Evolutionary conservation across 2,329 filamentous ascomycete genomes (phyloP).

Genomic region (Gyromitra esculenta): DNA sequence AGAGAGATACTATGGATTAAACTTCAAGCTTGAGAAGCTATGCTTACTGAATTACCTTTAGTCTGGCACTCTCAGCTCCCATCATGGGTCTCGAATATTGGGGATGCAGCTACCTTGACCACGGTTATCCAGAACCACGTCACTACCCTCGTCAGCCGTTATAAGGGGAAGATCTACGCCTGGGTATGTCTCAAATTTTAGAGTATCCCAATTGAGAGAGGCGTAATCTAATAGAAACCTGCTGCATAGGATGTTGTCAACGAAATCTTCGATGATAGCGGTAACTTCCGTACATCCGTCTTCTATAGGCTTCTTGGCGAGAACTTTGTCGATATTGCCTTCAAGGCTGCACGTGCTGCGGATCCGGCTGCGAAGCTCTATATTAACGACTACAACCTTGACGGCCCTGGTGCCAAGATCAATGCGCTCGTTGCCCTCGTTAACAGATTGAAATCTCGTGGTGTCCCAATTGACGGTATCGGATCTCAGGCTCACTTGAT

Average conservation of each 20-base stretch:
- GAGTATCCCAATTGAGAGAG: neutral
- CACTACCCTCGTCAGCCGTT: constrained; percentile 67
- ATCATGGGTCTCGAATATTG: constrained; percentile 68
- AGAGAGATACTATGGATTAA: neutral
- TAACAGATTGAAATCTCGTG: constrained; percentile 69
- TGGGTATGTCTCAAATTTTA: constrained; percentile 62
- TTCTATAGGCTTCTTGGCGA: constrained; percentile 76
- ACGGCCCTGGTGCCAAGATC: constrained; percentile 69
- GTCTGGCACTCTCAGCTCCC: constrained; percentile 69
- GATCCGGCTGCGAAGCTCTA: constrained; percentile 76
- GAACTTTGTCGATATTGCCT: constrained; percentile 75
- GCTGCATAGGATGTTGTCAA: constrained; percentile 68
- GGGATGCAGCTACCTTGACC: constrained; percentile 66
- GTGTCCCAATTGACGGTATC: constrained; percentile 73
- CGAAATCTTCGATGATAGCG: constrained; percentile 68
- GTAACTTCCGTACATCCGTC: constrained; percentile 69
- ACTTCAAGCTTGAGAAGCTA: neutral
- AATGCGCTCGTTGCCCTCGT: constrained; percentile 69
- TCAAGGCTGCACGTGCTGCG: constrained; percentile 72
- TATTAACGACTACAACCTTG: constrained; percentile 79
- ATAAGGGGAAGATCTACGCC: constrained; percentile 71
- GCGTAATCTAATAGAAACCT: constrained; percentile 36
- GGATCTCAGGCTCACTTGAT: constrained; percentile 68
- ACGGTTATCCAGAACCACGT: constrained; percentile 70
- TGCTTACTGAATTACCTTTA: constrained; percentile 26